Evolutionary conservation across 148 eudicot species (phyloP).

Genomic region (Rhododendron ferrugineum): DNA sequence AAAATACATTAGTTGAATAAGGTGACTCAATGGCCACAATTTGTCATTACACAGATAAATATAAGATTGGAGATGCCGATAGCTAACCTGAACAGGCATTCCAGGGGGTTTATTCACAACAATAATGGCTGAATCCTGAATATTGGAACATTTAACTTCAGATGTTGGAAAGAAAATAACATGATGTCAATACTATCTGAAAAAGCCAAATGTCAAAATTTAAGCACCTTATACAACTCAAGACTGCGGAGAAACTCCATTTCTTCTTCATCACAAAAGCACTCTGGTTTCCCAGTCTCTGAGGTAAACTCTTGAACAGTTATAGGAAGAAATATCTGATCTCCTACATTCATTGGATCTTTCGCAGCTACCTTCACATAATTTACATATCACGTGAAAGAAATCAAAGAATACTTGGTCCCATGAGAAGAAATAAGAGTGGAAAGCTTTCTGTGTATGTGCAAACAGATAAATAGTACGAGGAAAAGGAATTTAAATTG

Average conservation of each 20-base stretch:
- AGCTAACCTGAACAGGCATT: slow-evolving; percentile 86
- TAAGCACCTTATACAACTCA: slow-evolving; percentile 76
- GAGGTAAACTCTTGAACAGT: slow-evolving; percentile 44
- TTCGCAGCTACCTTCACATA: slow-evolving; percentile 68
- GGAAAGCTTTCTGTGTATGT: not conserved
- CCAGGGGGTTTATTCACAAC: slow-evolving; percentile 92
- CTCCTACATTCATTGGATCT: slow-evolving; percentile 66
- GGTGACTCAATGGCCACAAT: slow-evolving; percentile 1
- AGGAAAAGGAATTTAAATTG: not conserved
- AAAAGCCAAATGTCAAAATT: not conserved
- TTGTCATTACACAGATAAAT: not conserved
- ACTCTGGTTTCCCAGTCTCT: slow-evolving; percentile 23
- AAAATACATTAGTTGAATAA: not conserved
- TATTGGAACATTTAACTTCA: not conserved
- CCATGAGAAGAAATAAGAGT: not conserved
- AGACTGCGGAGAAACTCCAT: slow-evolving; percentile 52
- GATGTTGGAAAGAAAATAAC: not conserved
- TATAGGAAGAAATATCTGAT: slow-evolving; percentile 64
- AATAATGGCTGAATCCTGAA: slow-evolving; percentile 81
- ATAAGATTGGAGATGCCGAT: not conserved
- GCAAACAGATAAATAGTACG: not conserved
- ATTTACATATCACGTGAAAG: slow-evolving; percentile 9
- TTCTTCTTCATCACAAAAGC: slow-evolving; percentile 50
- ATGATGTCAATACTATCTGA: not conserved
- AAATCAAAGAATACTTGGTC: not conserved